Evolutionary conservation across 2,329 filamentous ascomycete genomes (phyloP).

Genomic region (Colletotrichum brevisporum): DNA sequence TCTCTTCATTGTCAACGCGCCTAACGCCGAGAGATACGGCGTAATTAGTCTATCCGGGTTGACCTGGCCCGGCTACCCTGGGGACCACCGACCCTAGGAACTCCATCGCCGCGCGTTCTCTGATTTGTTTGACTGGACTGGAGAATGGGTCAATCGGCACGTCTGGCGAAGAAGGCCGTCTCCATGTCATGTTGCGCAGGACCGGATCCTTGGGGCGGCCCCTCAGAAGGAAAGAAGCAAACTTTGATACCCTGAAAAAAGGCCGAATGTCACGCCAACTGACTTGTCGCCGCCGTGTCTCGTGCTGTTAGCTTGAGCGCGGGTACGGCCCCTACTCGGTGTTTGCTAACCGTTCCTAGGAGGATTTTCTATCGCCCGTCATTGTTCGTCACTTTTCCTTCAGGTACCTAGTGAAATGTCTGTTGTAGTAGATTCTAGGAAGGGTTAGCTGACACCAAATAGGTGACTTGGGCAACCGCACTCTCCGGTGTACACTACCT

Average conservation of each 20-base stretch:
- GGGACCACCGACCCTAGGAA: conserved; percentile 14
- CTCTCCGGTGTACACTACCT: background rate
- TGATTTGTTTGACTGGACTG: conserved; percentile 28
- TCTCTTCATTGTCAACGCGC: background rate
- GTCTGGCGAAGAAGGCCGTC: conserved; percentile 29
- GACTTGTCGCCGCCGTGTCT: background rate
- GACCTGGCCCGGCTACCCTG: conserved; percentile 29
- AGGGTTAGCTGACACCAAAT: too few relatives aligned
- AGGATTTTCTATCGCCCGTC: too few relatives aligned
- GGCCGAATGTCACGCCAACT: conserved; percentile 28
- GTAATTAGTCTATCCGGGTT: conserved; percentile 39
- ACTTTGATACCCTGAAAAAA: conserved; percentile 21
- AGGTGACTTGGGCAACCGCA: too few relatives aligned
- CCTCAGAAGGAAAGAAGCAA: conserved; percentile 25
- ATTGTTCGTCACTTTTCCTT: too few relatives aligned
- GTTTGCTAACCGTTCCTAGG: too few relatives aligned
- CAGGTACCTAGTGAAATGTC: too few relatives aligned
- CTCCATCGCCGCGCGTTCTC: conserved; percentile 23
- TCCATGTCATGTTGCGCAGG: conserved; percentile 27
- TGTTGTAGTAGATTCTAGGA: too few relatives aligned
- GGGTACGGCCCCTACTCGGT: too few relatives aligned
- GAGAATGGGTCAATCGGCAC: conserved; percentile 38
- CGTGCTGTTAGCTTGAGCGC: background rate
- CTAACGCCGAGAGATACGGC: conserved; percentile 31
- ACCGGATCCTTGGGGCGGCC: conserved; percentile 27